phyloP scores from a whole-genome alignment of 2,329 filamentous ascomycete genomes.

The Lojkania enalia region DNA sequence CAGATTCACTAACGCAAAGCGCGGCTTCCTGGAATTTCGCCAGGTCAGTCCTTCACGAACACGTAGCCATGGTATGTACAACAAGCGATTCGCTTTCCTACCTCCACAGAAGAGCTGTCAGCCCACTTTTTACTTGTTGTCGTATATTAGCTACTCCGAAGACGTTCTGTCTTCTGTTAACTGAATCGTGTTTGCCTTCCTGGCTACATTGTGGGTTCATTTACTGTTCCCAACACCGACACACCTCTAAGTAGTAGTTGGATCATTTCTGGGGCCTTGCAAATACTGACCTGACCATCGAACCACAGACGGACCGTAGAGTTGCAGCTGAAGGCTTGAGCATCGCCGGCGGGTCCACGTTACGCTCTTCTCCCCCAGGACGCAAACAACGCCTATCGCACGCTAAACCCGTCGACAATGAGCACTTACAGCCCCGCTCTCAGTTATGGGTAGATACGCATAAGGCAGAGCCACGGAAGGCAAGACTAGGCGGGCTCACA shows the following conservation, averaged over 20 bases:
- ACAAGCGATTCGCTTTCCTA: conserved; percentile 20
- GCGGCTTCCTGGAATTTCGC: too few relatives aligned
- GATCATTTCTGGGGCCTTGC: conserved; percentile 6
- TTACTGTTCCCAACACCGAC: too few relatives aligned
- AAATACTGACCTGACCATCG: conserved; percentile 27
- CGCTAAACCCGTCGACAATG: conserved; percentile 25
- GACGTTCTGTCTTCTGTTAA: too few relatives aligned
- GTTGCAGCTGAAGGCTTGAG: conserved; percentile 29
- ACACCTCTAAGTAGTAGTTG: too few relatives aligned
- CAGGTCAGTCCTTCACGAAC: conserved; percentile 27
- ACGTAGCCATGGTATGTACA: conserved; percentile 46
- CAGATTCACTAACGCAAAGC: conserved; percentile 41
- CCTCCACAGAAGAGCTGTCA: neutral
- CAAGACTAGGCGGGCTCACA: conserved; percentile 23
- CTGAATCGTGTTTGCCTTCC: too few relatives aligned
- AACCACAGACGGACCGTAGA: conserved; percentile 35
- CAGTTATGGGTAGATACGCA: conserved; percentile 27
- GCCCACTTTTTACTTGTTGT: neutral
- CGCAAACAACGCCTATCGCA: conserved; percentile 32
- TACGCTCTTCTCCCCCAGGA: conserved; percentile 14
- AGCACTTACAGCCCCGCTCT: conserved; percentile 19
- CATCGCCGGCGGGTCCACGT: conserved; percentile 21
- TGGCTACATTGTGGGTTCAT: too few relatives aligned
- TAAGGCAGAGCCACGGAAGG: conserved; percentile 26
- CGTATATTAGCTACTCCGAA: too few relatives aligned